Evolutionary conservation across 345 rosid species (phyloP).

Genomic region (Schrenkiella parvula): DNA sequence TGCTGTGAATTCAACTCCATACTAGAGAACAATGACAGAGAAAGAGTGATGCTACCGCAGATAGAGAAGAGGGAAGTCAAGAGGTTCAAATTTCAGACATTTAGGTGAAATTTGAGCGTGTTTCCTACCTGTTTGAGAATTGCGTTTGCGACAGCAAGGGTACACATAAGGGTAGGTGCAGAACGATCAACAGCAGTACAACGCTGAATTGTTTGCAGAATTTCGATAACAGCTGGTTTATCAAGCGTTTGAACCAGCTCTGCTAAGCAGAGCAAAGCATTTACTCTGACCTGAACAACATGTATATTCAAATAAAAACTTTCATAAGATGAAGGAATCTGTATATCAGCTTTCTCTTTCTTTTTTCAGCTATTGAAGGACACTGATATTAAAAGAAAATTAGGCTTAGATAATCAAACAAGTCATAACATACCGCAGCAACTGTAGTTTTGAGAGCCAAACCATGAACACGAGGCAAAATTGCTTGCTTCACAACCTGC

Average conservation of each 20-base stretch:
- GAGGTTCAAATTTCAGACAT: background rate
- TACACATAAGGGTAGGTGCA: slow-evolving; percentile 95
- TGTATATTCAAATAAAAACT: background rate
- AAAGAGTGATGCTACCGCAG: background rate
- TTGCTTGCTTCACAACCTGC: slow-evolving; percentile 86
- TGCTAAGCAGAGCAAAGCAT: slow-evolving; percentile 83
- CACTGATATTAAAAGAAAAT: background rate
- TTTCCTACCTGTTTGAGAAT: slow-evolving; percentile 69
- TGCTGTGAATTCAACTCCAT: slow-evolving; percentile 81
- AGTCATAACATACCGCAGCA: slow-evolving; percentile 72
- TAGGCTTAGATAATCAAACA: background rate
- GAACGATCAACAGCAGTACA: slow-evolving; percentile 96
- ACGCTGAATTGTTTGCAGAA: slow-evolving; percentile 83
- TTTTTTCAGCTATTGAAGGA: background rate
- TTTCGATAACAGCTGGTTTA: slow-evolving; percentile 64
- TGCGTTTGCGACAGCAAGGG: slow-evolving; percentile 89
- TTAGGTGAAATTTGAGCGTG: background rate
- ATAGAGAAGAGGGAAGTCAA: background rate
- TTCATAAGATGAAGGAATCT: background rate
- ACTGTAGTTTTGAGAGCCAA: slow-evolving; percentile 95
- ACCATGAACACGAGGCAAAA: slow-evolving; percentile 95
- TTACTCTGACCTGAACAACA: slow-evolving; percentile 77
- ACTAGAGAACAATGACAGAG: slow-evolving; percentile 42
- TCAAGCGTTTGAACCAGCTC: slow-evolving; percentile 71
- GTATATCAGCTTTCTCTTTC: background rate